Evolutionary conservation across 257 asterid genomes (phyloP).

Genomic region (Ophiorrhiza pumila): DNA sequence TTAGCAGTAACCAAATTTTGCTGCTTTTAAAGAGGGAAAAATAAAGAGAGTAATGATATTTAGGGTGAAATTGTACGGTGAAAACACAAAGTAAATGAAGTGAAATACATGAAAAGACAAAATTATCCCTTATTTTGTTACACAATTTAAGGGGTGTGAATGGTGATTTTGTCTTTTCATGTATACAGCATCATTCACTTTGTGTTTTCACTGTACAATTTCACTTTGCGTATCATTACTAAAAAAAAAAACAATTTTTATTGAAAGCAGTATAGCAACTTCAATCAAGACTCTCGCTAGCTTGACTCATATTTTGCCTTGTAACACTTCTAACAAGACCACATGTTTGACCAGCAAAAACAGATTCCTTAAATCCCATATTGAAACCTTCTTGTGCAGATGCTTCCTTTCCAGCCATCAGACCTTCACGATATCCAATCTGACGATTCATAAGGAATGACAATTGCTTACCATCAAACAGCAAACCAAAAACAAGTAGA

Average conservation of each 20-base stretch:
- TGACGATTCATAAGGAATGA: slow-evolving; percentile 31
- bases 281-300: neutral
- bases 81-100: too few relatives aligned
- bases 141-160: too few relatives aligned
- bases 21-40: neutral
- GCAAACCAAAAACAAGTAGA: neutral
- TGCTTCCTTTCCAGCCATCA: slow-evolving; percentile 78
- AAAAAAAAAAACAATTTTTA: neutral
- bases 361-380: slow-evolving; percentile 67
- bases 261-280: too few relatives aligned
- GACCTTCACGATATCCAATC: slow-evolving; percentile 98
- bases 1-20: neutral
- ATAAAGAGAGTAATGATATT: too few relatives aligned
- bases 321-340: slow-evolving; percentile 75
- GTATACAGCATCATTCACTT: too few relatives aligned
- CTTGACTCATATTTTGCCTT: slow-evolving; percentile 36
- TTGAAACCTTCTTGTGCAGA: slow-evolving; percentile 86
- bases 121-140: too few relatives aligned
- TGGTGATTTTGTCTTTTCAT: too few relatives aligned
- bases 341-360: slow-evolving; percentile 57
- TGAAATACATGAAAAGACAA: too few relatives aligned
- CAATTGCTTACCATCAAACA: slow-evolving; percentile 5
- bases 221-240: too few relatives aligned
- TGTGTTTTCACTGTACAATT: too few relatives aligned
- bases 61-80: too few relatives aligned